phyloP scores from a whole-genome alignment of 2,329 filamentous ascomycete species.

The Coniella lustricola region DNA sequence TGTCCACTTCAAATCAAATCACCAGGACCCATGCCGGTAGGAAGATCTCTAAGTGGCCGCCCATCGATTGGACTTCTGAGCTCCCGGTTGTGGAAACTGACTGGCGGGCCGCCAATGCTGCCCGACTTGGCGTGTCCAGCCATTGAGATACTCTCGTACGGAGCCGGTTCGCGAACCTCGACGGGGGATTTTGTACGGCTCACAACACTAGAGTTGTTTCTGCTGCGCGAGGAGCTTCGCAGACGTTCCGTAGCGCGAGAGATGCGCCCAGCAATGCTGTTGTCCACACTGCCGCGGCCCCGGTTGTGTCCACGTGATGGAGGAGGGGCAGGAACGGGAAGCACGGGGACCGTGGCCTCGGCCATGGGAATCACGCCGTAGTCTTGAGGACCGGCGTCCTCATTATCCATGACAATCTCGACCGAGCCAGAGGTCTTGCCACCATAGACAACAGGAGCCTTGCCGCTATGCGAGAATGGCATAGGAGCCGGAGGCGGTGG shows the following conservation, averaged over 20 bases:
- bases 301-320: conserved; percentile 42
- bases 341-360: conserved; percentile 37
- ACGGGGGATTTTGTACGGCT: conserved; percentile 31
- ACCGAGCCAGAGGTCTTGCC: conserved; percentile 49
- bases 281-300: conserved; percentile 48
- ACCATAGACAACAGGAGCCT: conserved; percentile 31
- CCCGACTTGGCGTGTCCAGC: conserved; percentile 20
- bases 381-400: conserved; percentile 30
- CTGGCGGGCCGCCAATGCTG: conserved; percentile 25
- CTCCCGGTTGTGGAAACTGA: conserved; percentile 32
- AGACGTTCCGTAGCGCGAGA: conserved; percentile 54
- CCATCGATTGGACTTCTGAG: conserved; percentile 25
- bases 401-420: conserved; percentile 60
- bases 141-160: conserved; percentile 31
- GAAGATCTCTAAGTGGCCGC: conserved; percentile 18
- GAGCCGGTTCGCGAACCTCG: conserved; percentile 26
- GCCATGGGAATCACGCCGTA: conserved; percentile 22
- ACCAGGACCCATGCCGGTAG: conserved; percentile 17
- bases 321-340: conserved; percentile 38
- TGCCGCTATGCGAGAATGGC: conserved; percentile 34
- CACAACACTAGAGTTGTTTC: conserved; percentile 34
- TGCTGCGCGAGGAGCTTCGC: conserved; percentile 51
- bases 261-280: conserved; percentile 45
- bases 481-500: conserved; percentile 56
- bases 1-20: conserved; percentile 34